These are phyloP conservation scores for Aeminium ludgeri DNA, from an alignment of 495 filamentous ascomycete genomes.

Conservation along the genomic window DNA sequence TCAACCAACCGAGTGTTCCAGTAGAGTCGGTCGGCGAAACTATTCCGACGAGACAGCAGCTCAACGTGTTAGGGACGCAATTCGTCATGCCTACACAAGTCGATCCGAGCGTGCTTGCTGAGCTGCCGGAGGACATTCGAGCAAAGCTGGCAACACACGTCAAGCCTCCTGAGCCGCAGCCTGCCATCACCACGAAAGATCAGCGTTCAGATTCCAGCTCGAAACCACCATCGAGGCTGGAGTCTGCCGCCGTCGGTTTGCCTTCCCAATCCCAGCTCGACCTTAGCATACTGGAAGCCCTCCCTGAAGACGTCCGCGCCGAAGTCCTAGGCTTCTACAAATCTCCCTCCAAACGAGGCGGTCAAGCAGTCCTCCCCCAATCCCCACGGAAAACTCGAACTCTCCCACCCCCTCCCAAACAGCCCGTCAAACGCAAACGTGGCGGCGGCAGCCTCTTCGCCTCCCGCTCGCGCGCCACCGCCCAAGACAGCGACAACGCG, in stretches of 20 bases:
- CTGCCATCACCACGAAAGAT: too few relatives aligned
- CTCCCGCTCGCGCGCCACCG: constrained; percentile 30
- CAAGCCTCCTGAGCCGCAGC: neutral
- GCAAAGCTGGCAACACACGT: constrained; percentile 42
- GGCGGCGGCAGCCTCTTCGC: constrained; percentile 29
- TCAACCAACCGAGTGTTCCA: constrained; percentile 27
- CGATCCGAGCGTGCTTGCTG: constrained; percentile 56
- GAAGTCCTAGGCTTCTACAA: constrained; percentile 60
- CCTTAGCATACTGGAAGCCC: constrained; percentile 39
- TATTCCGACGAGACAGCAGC: constrained; percentile 40
- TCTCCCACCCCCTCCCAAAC: constrained; percentile 19
- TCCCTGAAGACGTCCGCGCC: constrained; percentile 68
- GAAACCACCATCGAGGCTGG: constrained; percentile 1
- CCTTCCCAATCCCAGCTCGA: constrained; percentile 26
- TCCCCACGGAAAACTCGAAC: constrained; percentile 39
- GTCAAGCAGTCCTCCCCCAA: constrained; percentile 34
- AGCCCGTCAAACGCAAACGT: constrained; percentile 43
- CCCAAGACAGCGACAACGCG: constrained; percentile 29
- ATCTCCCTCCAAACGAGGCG: constrained; percentile 17
- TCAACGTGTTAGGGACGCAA: constrained; percentile 71
- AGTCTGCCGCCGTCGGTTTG: constrained; percentile 16
- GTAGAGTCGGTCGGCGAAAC: constrained; percentile 12
- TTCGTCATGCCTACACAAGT: constrained; percentile 71
- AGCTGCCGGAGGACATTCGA: constrained; percentile 65
- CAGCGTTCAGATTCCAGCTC: neutral